phyloP scores from a whole-genome alignment of 2,329 filamentous ascomycete genomes.

The Ceratocystis cacaofunesta region DNA sequence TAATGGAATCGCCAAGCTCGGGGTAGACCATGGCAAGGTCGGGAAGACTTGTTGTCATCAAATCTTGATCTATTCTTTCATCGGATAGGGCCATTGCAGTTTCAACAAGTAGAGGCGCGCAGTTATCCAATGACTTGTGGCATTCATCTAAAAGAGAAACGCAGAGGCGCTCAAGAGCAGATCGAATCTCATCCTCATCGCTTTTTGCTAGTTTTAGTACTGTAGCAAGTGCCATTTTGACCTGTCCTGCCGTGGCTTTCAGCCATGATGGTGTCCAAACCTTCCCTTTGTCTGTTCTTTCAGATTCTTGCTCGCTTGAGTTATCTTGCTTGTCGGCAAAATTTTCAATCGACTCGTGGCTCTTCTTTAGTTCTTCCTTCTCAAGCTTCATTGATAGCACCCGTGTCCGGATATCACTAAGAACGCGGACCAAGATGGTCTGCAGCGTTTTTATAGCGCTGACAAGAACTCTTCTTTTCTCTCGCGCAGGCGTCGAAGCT shows the following conservation, averaged over 20 bases:
- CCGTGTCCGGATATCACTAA: conserved; percentile 43
- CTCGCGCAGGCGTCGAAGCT: conserved; percentile 50
- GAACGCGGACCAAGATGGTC: conserved; percentile 36
- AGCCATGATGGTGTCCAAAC: conserved; percentile 50
- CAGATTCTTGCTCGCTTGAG: not conserved
- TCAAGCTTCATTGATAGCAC: conserved; percentile 28
- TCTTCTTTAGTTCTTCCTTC: conserved; percentile 17
- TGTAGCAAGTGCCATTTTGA: conserved; percentile 67
- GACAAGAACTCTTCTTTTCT: conserved; percentile 45
- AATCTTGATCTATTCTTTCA: conserved; percentile 22
- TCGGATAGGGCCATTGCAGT: conserved; percentile 57
- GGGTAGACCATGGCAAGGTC: conserved; percentile 49
- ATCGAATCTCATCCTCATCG: conserved; percentile 51
- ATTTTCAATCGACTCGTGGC: not conserved
- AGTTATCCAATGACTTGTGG: conserved; percentile 53
- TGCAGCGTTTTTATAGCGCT: conserved; percentile 44
- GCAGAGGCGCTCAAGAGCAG: conserved; percentile 55
- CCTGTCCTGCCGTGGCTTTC: conserved; percentile 61
- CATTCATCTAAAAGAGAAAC: conserved; percentile 66
- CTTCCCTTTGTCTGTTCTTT: conserved; percentile 24
- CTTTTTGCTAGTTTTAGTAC: conserved; percentile 62
- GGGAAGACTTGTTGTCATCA: conserved; percentile 37
- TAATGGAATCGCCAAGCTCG: conserved; percentile 48
- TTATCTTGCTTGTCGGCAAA: not conserved
- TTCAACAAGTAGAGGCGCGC: conserved; percentile 59